phyloP scores from a whole-genome alignment of 768 basidiomycete genomes.

The Amanita thiersii region DNA sequence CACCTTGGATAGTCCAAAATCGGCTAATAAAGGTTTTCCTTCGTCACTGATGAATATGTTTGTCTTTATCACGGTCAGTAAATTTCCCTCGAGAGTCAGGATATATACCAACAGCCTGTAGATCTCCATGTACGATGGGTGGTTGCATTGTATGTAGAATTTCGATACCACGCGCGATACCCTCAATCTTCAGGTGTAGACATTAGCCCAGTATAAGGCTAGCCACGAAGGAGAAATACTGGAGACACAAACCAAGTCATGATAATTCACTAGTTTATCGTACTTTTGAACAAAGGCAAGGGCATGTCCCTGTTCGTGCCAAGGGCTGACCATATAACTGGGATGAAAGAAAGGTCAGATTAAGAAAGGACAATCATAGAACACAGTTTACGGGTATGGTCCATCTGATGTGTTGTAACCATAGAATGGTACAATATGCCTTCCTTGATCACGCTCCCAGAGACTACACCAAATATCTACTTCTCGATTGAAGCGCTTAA shows the following conservation, averaged over 20 bases:
- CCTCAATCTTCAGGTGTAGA: slow-evolving; percentile 28
- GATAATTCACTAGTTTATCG: slow-evolving; percentile 5
- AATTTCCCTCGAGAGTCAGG: no score
- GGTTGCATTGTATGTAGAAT: slow-evolving; percentile 7
- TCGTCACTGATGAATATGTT: slow-evolving; percentile 1
- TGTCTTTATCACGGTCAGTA: no score
- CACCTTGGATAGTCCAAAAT: neutral
- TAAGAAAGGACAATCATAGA: no score
- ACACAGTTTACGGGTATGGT: neutral
- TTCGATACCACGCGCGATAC: slow-evolving; percentile 5
- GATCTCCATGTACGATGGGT: slow-evolving; percentile 7
- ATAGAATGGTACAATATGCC: slow-evolving; percentile 7
- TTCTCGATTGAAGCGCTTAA: slow-evolving; percentile 6
- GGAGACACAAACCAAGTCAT: slow-evolving; percentile 1
- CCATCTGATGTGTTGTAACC: slow-evolving; percentile 6
- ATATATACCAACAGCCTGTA: slow-evolving; percentile 7
- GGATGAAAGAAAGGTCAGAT: neutral
- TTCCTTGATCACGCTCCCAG: slow-evolving; percentile 3
- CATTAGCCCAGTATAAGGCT: neutral
- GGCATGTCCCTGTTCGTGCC: slow-evolving; percentile 5
- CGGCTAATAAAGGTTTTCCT: neutral
- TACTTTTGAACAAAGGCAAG: slow-evolving; percentile 4
- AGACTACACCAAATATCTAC: slow-evolving; percentile 6
- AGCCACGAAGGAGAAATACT: neutral
- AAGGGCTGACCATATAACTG: slow-evolving; percentile 5